Conservation (phyloP, 352 stramenopile species). For the Thalassiosira mediterranea region DNA sequence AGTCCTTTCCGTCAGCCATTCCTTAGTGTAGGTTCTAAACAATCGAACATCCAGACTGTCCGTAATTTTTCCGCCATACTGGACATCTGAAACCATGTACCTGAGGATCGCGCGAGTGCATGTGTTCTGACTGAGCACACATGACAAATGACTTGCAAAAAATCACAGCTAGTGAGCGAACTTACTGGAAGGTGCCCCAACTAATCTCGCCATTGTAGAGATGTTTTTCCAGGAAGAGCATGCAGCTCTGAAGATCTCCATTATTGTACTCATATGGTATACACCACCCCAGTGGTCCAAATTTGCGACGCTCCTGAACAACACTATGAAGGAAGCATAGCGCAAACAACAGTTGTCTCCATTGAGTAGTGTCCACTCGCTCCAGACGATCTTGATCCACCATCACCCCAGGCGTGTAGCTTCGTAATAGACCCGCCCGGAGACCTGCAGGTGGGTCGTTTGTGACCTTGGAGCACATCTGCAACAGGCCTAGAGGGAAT, state of each 20-base stretch:
- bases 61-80: conserved; percentile 99
- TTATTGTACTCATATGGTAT: conserved; percentile 99
- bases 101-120: conserved; percentile 5
- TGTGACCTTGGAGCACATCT: conserved; percentile 99
- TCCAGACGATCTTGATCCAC: conserved; percentile 99
- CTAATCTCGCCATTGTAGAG: conserved; percentile 97
- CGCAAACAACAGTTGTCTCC: conserved; percentile 95
- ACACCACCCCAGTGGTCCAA: conserved; percentile 96
- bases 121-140: background rate
- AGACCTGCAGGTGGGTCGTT: conserved; percentile 96
- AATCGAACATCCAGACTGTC: conserved; percentile 97
- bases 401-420: conserved; percentile 94
- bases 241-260: conserved; percentile 95
- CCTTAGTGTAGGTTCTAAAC: conserved; percentile 96
- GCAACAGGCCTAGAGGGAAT: conserved; percentile 96
- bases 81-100: conserved; percentile 98
- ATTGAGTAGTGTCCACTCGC: conserved; percentile 94
- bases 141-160: background rate
- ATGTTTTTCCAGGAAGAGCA: conserved; percentile 98
- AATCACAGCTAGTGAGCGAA: too few relatives aligned
- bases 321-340: conserved; percentile 98
- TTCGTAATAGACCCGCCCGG: conserved; percentile 92
- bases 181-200: conserved; percentile 94
- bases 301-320: conserved; percentile 98
- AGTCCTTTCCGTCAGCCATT: conserved; percentile 91